Percentiles rank a stretch among this genome's conserved stretches.
These are phyloP conservation scores for Stagonosporopsis chrysanthemi DNA, from an alignment of 2,329 filamentous ascomycete genomes.

Conservation along the genomic window DNA sequence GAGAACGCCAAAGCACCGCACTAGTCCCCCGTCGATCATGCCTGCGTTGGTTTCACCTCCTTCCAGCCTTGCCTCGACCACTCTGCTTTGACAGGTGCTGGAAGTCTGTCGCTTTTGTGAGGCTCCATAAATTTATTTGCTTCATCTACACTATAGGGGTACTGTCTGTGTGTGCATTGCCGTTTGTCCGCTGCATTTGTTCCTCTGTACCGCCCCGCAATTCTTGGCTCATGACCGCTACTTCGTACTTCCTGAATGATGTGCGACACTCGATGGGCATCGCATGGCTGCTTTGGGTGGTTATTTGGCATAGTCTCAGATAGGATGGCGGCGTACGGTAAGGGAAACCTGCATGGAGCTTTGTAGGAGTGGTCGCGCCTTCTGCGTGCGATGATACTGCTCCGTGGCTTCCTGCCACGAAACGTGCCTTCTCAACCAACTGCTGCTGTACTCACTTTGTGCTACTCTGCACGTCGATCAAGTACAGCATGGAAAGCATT, in stretches of 20 bases:
- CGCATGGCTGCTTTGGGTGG: conserved; percentile 7
- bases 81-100: conserved; percentile 20
- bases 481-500: neutral
- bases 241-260: neutral
- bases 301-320: neutral
- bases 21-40: conserved; percentile 31
- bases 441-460: neutral
- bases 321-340: neutral
- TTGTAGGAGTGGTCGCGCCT: neutral
- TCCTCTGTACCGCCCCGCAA: conserved; percentile 27
- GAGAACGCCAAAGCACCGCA: conserved; percentile 18
- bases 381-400: neutral
- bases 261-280: conserved; percentile 20
- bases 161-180: neutral
- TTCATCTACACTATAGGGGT: neutral
- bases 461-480: neutral
- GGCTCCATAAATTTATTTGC: conserved; percentile 2
- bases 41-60: conserved; percentile 36
- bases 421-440: neutral
- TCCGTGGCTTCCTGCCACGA: neutral
- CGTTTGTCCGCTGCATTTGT: conserved; percentile 5
- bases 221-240: conserved; percentile 23
- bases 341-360: neutral
- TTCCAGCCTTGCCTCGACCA: conserved; percentile 13
- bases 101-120: conserved; percentile 22